These are phyloP conservation scores for Phytopythium kandeliae DNA, from an alignment of 352 stramenopile species.

Conservation along the genomic window DNA sequence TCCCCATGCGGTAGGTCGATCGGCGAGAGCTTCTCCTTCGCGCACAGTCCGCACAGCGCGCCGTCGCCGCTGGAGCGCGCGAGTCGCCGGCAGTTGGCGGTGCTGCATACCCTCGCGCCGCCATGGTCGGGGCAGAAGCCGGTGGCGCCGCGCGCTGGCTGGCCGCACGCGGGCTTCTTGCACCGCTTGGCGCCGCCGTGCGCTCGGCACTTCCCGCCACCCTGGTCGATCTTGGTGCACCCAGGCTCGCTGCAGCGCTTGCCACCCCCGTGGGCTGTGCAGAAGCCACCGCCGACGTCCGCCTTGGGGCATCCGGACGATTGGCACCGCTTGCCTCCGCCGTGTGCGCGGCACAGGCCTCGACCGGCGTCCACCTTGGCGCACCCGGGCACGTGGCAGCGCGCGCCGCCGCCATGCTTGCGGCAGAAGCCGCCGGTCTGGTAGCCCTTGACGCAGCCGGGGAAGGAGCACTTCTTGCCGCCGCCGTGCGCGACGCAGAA, in stretches of 20 bases:
- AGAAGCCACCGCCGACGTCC: constrained; percentile 79
- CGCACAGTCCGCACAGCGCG: constrained; percentile 36
- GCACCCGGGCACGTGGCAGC: constrained; percentile 66
- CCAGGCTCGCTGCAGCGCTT: constrained; percentile 57
- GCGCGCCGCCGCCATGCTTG: constrained; percentile 66
- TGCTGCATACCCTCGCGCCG: constrained; percentile 46
- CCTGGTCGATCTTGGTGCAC: constrained; percentile 81
- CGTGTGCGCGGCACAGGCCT: constrained; percentile 67
- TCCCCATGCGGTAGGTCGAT: not conserved
- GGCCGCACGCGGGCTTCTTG: constrained; percentile 36
- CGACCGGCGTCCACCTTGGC: constrained; percentile 74
- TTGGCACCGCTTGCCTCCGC: constrained; percentile 69
- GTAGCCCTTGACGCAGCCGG: constrained; percentile 68
- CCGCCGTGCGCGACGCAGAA: constrained; percentile 82
- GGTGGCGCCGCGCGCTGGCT: constrained; percentile 45
- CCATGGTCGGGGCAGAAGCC: constrained; percentile 69
- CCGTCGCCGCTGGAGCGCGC: constrained; percentile 34
- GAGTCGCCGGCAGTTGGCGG: constrained; percentile 55
- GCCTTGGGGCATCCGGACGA: constrained; percentile 49
- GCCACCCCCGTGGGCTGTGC: constrained; percentile 73
- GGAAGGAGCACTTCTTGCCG: constrained; percentile 74
- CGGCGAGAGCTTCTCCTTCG: constrained; percentile 13
- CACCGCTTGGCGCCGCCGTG: constrained; percentile 72
- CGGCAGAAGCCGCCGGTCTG: constrained; percentile 76
- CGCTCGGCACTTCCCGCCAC: constrained; percentile 69